Conservation (phyloP, 1,139 yeast genomes). For the Insectozyma bohioensis region DNA sequence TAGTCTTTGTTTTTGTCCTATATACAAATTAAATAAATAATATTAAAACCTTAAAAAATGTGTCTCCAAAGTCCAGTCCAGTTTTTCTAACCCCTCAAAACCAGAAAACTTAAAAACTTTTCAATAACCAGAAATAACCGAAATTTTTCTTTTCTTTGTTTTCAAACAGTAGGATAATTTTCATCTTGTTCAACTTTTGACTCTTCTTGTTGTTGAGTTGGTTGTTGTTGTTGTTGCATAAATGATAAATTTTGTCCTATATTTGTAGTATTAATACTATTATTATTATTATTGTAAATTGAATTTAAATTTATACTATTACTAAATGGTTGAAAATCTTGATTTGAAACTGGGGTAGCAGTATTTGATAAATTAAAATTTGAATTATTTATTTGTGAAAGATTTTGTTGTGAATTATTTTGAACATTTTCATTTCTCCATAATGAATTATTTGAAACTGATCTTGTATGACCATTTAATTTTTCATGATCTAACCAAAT, state of each 20-base stretch:
- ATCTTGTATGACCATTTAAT: conserved; percentile 19
- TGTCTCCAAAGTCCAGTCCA: no score
- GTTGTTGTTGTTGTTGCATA: neutral
- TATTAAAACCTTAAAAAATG: no score
- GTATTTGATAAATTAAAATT: conserved; percentile 4
- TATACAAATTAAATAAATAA: no score
- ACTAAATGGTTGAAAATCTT: conserved; percentile 18
- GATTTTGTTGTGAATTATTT: conserved; percentile 2
- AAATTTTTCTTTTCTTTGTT: no score
- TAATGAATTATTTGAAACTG: conserved; percentile 26
- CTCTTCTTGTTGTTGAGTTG: neutral
- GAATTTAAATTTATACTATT: conserved; percentile 10
- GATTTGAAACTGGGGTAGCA: conserved; percentile 11
- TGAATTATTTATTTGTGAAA: neutral
- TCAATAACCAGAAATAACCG: no score
- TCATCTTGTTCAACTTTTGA: no score
- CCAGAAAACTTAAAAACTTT: no score
- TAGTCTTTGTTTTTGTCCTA: no score
- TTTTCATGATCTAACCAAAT: conserved; percentile 17
- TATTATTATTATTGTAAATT: neutral
- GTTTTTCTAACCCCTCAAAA: no score
- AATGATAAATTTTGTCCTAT: conserved; percentile 1
- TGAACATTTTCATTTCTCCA: conserved; percentile 27
- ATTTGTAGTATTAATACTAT: neutral
- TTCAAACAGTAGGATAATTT: no score